Conservation (phyloP, 1,284 basidiomycete genomes). For the Cerrena zonata region DNA sequence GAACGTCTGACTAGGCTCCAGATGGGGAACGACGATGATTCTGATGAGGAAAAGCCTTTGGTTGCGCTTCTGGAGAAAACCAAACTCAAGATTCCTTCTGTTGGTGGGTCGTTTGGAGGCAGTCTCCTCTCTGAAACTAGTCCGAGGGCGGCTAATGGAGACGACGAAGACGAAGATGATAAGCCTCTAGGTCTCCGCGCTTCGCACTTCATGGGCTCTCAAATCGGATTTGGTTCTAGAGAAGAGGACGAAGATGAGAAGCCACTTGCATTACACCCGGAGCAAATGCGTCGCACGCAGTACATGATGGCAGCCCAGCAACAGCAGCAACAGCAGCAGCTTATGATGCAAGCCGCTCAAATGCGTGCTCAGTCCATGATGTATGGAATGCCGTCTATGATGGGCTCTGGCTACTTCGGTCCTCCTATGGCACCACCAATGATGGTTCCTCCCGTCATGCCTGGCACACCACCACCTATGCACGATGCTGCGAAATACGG, state of each 20-base stretch:
- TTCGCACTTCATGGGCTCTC: conserved; percentile 35
- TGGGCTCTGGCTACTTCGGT: conserved; percentile 57
- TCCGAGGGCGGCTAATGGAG: conserved; percentile 15
- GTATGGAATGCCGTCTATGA: conserved; percentile 59
- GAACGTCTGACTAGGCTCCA: conserved; percentile 34
- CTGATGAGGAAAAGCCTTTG: conserved; percentile 71
- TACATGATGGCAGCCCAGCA: conserved; percentile 62
- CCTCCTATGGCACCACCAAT: conserved; percentile 43
- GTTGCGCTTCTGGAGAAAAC: conserved; percentile 53
- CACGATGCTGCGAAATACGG: conserved; percentile 62
- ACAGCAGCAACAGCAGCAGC: conserved; percentile 57
- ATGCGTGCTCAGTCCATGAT: conserved; percentile 71
- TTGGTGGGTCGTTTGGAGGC: conserved; percentile 35
- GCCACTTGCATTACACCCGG: conserved; percentile 67
- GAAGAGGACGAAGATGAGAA: conserved; percentile 40
- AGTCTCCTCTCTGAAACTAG: conserved; percentile 10
- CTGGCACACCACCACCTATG: conserved; percentile 51
- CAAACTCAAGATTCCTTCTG: conserved; percentile 39
- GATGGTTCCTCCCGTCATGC: conserved; percentile 45
- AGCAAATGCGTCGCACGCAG: conserved; percentile 70
- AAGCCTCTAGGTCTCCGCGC: conserved; percentile 61
- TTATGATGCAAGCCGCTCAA: conserved; percentile 68
- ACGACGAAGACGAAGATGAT: conserved; percentile 62
- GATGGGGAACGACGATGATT: conserved; percentile 38
- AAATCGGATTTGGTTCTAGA: conserved; percentile 4